phyloP scores from a whole-genome alignment of 306 rosid species.

The Parietaria judaica region DNA sequence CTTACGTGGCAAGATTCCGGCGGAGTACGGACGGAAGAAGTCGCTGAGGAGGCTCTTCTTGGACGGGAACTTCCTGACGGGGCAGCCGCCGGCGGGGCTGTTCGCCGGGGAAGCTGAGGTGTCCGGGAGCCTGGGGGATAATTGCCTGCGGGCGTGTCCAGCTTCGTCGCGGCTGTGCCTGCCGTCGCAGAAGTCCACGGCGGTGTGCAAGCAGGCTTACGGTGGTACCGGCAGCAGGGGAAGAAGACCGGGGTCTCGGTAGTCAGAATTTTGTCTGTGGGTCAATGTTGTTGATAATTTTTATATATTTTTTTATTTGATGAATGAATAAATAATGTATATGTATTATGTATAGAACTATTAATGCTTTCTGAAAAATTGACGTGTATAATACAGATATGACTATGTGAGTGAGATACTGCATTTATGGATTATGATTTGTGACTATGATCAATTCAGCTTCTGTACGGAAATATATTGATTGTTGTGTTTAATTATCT shows the following conservation, averaged over 20 bases:
- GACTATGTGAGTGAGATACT: too few relatives aligned
- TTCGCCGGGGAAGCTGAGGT: constrained; percentile 27
- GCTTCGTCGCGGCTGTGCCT: constrained; percentile 51
- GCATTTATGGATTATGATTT: too few relatives aligned
- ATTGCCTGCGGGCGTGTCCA: constrained; percentile 76
- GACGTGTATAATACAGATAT: too few relatives aligned
- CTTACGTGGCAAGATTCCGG: constrained; percentile 68
- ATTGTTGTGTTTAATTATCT: too few relatives aligned
- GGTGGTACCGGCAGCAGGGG: constrained; percentile 15
- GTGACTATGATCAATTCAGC: too few relatives aligned
- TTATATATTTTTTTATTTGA: not conserved
- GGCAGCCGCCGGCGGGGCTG: constrained; percentile 66
- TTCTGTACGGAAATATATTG: too few relatives aligned
- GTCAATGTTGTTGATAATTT: not conserved
- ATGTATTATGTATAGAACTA: too few relatives aligned
- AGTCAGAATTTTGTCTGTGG: constrained; percentile 8
- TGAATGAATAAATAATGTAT: too few relatives aligned
- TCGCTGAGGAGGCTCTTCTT: constrained; percentile 51
- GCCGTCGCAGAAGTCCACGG: constrained; percentile 65
- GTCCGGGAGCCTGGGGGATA: constrained; percentile 81
- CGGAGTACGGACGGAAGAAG: constrained; percentile 41
- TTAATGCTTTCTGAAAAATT: too few relatives aligned
- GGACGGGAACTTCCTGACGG: constrained; percentile 69
- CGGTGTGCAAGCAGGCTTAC: constrained; percentile 57
- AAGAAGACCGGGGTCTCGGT: constrained; percentile 29